Conservation (phyloP, 2,329 filamentous ascomycete genomes). For the Exophiala sideris region DNA sequence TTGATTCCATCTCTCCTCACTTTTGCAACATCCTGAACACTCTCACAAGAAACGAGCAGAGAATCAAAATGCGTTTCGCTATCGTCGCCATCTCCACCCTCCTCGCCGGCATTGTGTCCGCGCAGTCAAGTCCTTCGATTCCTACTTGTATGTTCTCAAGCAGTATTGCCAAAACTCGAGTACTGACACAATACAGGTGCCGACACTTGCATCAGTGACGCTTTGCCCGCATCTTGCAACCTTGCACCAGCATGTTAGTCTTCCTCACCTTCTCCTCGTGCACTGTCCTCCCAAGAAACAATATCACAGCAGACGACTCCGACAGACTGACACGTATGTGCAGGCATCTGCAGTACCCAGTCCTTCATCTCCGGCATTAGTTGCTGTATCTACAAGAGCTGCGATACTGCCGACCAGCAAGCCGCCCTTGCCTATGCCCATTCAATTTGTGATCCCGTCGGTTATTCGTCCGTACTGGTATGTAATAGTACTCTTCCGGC, state of each 20-base stretch:
- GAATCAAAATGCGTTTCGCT: slow-evolving; percentile 6
- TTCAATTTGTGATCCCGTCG: slow-evolving; percentile 38
- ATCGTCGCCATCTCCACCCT: slow-evolving; percentile 17
- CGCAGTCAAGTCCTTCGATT: slow-evolving; percentile 7
- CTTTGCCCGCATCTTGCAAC: slow-evolving; percentile 39
- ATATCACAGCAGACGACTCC: neutral
- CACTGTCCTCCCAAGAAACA: neutral
- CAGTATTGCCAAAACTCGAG: neutral
- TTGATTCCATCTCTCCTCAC: too few relatives aligned
- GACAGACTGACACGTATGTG: neutral
- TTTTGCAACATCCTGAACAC: neutral
- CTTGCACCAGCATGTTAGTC: slow-evolving; percentile 43
- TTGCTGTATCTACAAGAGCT: slow-evolving; percentile 50
- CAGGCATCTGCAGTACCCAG: slow-evolving; percentile 44
- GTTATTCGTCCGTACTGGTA: slow-evolving; percentile 34
- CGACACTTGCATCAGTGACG: slow-evolving; percentile 38
- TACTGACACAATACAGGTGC: slow-evolving; percentile 13
- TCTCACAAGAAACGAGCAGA: neutral
- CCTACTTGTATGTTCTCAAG: slow-evolving; percentile 20
- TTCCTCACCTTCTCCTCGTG: neutral
- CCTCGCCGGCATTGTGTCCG: slow-evolving; percentile 16
- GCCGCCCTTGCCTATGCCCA: slow-evolving; percentile 31
- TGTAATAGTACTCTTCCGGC: neutral
- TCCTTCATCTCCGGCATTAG: slow-evolving; percentile 48
- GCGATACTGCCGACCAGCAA: slow-evolving; percentile 42